Evolutionary conservation across 257 asterid species (phyloP).

Genomic region (Solanum tacnaense): DNA sequence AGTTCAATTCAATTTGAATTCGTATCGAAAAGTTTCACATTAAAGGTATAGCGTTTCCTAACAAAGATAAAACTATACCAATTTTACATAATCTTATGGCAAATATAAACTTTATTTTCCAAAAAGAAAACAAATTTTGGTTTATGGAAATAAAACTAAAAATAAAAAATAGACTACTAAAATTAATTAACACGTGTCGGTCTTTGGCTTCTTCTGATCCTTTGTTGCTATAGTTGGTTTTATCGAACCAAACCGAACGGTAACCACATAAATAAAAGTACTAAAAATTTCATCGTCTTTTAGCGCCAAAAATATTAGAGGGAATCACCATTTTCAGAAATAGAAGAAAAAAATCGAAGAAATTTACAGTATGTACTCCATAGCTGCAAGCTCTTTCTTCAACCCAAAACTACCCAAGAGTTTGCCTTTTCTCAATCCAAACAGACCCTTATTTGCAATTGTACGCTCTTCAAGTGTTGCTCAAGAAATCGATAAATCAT

Average conservation of each 20-base stretch:
- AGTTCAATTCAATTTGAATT: too few relatives aligned
- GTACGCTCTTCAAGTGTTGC: constrained; percentile 24
- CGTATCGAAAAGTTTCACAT: too few relatives aligned
- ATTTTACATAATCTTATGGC: neutral
- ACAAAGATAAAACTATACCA: neutral
- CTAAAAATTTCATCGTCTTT: constrained; percentile 2
- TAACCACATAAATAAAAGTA: constrained; percentile 7
- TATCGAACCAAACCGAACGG: neutral
- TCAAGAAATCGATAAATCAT: constrained; percentile 7
- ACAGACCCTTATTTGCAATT: constrained; percentile 1
- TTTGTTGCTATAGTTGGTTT: neutral
- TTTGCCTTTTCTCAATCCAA: constrained; percentile 12
- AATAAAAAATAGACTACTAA: neutral
- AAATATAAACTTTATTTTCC: neutral
- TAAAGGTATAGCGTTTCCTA: fast-evolving
- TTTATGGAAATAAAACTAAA: neutral
- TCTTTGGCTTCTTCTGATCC: neutral
- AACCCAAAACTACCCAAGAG: constrained; percentile 7
- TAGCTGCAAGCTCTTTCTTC: constrained; percentile 20
- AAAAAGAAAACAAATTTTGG: neutral
- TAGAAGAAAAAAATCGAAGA: neutral
- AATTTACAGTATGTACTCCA: constrained; percentile 23
- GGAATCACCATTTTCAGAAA: neutral
- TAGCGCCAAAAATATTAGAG: constrained; percentile 22
- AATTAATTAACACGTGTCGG: neutral